Evolutionary conservation across 306 rosid species (phyloP).

Genomic region (Bauhinia variegata): DNA sequence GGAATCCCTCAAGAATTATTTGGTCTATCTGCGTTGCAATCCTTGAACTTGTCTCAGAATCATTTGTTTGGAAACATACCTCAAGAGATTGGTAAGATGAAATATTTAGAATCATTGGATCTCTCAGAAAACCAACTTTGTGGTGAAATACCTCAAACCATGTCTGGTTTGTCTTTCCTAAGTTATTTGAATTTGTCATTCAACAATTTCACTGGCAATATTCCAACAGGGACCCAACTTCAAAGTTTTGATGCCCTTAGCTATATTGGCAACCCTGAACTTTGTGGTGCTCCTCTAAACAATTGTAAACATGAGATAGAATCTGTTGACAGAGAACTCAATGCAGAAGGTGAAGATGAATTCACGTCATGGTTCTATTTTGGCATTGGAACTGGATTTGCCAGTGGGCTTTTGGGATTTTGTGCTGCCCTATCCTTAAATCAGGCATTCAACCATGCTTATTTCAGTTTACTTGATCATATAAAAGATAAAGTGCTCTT

Average conservation of each 20-base stretch:
- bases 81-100: slow-evolving; percentile 9
- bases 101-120: not conserved
- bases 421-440: not conserved
- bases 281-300: slow-evolving; percentile 13
- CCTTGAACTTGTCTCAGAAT: slow-evolving; percentile 32
- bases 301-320: not conserved
- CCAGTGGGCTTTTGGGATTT: slow-evolving; percentile 15
- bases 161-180: slow-evolving; percentile 4
- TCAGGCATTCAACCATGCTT: not conserved
- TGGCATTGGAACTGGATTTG: slow-evolving; percentile 6
- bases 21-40: not conserved
- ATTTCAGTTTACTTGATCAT: not conserved
- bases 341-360: not conserved
- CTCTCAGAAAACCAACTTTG: not conserved
- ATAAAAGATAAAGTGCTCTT: not conserved
- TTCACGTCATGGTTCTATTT: not conserved
- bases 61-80: slow-evolving; percentile 32
- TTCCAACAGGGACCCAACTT: slow-evolving; percentile 27
- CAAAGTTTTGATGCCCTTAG: slow-evolving; percentile 3
- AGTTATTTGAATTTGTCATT: slow-evolving; percentile 6
- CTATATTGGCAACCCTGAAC: not conserved
- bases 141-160: slow-evolving; percentile 28
- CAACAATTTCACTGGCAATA: slow-evolving; percentile 12
- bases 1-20: slow-evolving; percentile 23
- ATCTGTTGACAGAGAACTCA: not conserved